Conservation (phyloP, 2,329 filamentous ascomycete species). For the Macrophomina tecta region DNA sequence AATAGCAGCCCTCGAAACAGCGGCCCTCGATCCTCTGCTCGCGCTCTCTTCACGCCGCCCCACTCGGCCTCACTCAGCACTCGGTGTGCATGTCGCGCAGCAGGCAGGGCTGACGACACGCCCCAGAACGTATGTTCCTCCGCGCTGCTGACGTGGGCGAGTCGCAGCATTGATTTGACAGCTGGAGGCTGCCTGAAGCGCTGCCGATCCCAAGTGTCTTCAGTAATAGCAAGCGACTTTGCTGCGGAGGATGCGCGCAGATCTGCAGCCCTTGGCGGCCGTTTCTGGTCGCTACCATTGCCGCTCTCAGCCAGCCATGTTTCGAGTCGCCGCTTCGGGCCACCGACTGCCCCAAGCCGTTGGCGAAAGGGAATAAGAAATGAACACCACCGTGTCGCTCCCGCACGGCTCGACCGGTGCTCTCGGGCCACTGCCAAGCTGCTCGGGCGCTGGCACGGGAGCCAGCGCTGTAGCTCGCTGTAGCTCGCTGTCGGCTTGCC, state of each 20-base stretch:
- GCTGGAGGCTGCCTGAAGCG: constrained; percentile 17
- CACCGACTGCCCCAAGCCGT: neutral
- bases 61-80: constrained; percentile 19
- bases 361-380: neutral
- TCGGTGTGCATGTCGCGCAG: constrained; percentile 17
- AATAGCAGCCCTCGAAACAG: constrained; percentile 23
- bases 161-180: neutral
- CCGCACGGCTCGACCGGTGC: neutral
- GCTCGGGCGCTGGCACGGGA: neutral
- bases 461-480: neutral
- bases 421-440: neutral
- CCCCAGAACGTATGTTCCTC: constrained; percentile 18
- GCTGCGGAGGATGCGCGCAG: constrained; percentile 17
- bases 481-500: neutral
- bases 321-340: constrained; percentile 16
- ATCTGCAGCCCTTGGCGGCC: constrained; percentile 10
- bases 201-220: constrained; percentile 11
- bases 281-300: constrained; percentile 25
- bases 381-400: neutral
- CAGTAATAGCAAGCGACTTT: neutral
- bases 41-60: constrained; percentile 9
- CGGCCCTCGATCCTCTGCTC: neutral
- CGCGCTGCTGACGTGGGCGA: constrained; percentile 25
- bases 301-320: constrained; percentile 23
- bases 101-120: constrained; percentile 23